phyloP scores from a whole-genome alignment of 2,329 filamentous ascomycete genomes.

The Aspergillus hortae region DNA sequence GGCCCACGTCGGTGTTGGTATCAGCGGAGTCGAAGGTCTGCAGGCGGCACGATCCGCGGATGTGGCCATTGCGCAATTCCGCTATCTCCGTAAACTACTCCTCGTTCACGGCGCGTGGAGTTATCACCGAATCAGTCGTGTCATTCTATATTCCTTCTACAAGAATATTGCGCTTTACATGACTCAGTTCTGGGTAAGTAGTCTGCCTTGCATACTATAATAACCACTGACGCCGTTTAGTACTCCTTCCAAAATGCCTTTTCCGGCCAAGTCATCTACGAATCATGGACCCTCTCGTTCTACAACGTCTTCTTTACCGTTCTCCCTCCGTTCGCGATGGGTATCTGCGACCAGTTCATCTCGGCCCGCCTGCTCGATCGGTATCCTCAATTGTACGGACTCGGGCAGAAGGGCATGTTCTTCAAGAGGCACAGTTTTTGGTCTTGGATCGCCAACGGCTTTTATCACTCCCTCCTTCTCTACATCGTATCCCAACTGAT shows the following conservation, averaged over 20 bases:
- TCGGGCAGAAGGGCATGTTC: slow-evolving; percentile 89
- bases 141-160: slow-evolving; percentile 98
- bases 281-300: slow-evolving; percentile 98
- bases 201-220: neutral
- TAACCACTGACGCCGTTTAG: slow-evolving; percentile 46
- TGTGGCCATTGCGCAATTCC: slow-evolving; percentile 93
- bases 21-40: slow-evolving; percentile 93
- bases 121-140: slow-evolving; percentile 94
- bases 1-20: slow-evolving; percentile 94
- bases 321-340: slow-evolving; percentile 86
- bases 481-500: slow-evolving; percentile 81
- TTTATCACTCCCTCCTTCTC: slow-evolving; percentile 92
- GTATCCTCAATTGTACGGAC: slow-evolving; percentile 91
- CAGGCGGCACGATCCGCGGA: slow-evolving; percentile 95
- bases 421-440: slow-evolving; percentile 91
- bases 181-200: slow-evolving; percentile 94
- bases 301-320: slow-evolving; percentile 99
- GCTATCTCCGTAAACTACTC: slow-evolving; percentile 87
- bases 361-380: slow-evolving; percentile 89
- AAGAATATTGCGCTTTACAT: slow-evolving; percentile 99
- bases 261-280: slow-evolving; percentile 95
- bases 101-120: slow-evolving; percentile 97
- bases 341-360: slow-evolving; percentile 97
- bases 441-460: slow-evolving; percentile 88
- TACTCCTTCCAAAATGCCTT: slow-evolving; percentile 98